These are phyloP conservation scores for Fusarium sp. DNA, from an alignment of 2,329 filamentous ascomycete species.

Conservation along the genomic window DNA sequence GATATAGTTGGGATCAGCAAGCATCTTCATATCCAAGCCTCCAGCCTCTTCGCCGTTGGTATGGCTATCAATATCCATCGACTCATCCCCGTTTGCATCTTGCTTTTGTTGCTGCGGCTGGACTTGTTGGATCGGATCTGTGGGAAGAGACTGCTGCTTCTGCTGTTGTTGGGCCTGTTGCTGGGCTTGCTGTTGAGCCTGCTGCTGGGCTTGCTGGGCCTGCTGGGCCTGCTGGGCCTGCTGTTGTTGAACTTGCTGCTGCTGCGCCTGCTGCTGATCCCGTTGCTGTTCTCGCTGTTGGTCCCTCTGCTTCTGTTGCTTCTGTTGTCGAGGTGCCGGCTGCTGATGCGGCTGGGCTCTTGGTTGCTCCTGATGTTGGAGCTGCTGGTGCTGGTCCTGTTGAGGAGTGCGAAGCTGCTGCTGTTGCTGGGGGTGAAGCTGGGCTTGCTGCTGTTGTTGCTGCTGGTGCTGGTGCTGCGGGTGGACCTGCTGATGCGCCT, in stretches of 20 bases:
- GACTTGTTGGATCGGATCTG: slow-evolving; percentile 26
- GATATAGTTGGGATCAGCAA: slow-evolving; percentile 66
- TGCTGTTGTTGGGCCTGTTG: slow-evolving; percentile 50
- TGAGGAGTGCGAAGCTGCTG: slow-evolving; percentile 48
- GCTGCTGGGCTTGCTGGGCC: slow-evolving; percentile 47
- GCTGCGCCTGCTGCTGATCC: slow-evolving; percentile 50
- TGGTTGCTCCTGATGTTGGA: slow-evolving; percentile 48
- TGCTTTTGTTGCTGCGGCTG: slow-evolving; percentile 56
- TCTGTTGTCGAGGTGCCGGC: slow-evolving; percentile 50
- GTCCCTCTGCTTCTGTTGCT: slow-evolving; percentile 51
- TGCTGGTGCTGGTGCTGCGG: slow-evolving; percentile 51
- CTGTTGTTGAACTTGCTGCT: slow-evolving; percentile 44
- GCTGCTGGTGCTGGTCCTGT: slow-evolving; percentile 51
- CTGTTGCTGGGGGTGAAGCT: slow-evolving; percentile 45
- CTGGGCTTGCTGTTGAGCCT: slow-evolving; percentile 50
- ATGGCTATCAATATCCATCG: slow-evolving; percentile 68
- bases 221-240: slow-evolving; percentile 37
- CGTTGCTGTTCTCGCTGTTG: slow-evolving; percentile 54
- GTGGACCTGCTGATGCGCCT: slow-evolving; percentile 55
- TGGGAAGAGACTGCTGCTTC: slow-evolving; percentile 31
- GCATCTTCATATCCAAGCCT: slow-evolving; percentile 63
- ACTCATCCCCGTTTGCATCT: slow-evolving; percentile 62
- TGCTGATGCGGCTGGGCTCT: slow-evolving; percentile 50
- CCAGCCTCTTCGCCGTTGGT: slow-evolving; percentile 63
- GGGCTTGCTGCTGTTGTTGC: slow-evolving; percentile 50